phyloP scores from a whole-genome alignment of 2,329 filamentous ascomycete species.

The Arachnomyces sp. region DNA sequence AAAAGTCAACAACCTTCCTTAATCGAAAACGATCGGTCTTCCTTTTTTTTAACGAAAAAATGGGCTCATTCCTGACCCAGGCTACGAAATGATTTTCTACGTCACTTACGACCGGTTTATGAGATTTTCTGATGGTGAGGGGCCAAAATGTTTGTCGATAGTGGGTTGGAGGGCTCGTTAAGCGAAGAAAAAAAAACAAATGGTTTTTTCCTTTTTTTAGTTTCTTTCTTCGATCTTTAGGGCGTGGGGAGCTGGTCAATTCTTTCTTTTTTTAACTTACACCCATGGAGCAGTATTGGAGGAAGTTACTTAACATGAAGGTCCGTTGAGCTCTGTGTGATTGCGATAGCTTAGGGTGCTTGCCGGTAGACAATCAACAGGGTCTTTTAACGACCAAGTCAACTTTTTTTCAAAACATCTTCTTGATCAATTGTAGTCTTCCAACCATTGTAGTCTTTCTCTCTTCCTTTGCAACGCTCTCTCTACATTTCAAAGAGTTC shows the following conservation, averaged over 20 bases:
- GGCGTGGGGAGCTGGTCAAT: slow-evolving; percentile 30
- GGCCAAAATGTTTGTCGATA: slow-evolving; percentile 27
- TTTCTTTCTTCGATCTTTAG: slow-evolving; percentile 16
- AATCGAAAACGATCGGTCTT: too few relatives aligned
- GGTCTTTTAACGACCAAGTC: neutral
- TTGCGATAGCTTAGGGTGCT: neutral
- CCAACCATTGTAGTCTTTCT: neutral
- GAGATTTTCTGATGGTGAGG: slow-evolving; percentile 7
- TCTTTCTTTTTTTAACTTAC: slow-evolving; percentile 12
- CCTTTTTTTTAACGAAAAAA: slow-evolving; percentile 9
- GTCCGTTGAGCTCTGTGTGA: neutral
- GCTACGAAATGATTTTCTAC: slow-evolving; percentile 18
- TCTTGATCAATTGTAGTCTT: neutral
- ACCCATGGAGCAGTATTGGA: slow-evolving; percentile 11
- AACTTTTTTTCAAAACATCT: neutral
- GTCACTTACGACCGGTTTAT: slow-evolving; percentile 18
- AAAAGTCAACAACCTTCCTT: neutral
- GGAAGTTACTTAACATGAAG: slow-evolving; percentile 2
- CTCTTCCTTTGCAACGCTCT: neutral
- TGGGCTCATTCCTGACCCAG: slow-evolving; percentile 24
- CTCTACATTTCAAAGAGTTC: too few relatives aligned
- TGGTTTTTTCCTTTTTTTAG: slow-evolving; percentile 7
- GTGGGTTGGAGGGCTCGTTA: slow-evolving; percentile 24
- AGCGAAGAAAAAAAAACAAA: slow-evolving; percentile 8
- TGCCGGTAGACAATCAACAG: neutral